Evolutionary conservation across 371 early-diverging fungal species (phyloP), one percentile per base, ranked within the genome.

Genomic region (Syncephalastrum monosporum): DNA sequence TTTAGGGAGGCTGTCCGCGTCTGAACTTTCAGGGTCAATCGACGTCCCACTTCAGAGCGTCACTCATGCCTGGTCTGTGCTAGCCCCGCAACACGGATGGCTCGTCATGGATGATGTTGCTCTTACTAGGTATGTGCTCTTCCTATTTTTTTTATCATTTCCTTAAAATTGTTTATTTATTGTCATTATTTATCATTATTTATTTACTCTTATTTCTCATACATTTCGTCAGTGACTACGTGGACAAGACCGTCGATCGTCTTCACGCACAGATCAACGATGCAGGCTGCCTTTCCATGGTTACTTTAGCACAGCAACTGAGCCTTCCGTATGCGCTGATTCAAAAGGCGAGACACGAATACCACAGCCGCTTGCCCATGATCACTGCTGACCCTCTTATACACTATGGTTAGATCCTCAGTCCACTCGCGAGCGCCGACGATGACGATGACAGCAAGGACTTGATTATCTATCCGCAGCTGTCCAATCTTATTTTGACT

Each of bases 321-420:
- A 43, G 61, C 5, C 53, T 67, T 17, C 67, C 67, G 5, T 60
- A 63, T 48, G 29, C 48, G 16, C 60, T 54, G 38, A n/a, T 67
- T 42, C 56, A 49, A 33, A 49, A 62, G 60, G 67, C 60, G 63
- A 27, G 53, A 10, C 38, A 50, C 13, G 5, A 23, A 57, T 8
- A 8, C n/a, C 3, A 27, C 13, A 49, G 45, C 5, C 16, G n/a
- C 33, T 4, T 23, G 33, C 23, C 17, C 8, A 6, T 23, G 41
- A 33, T 17, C 5, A 27, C 44, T n/a, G 6, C 4, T 51, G 25
- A 25, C 23, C n/a, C 5, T 42, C 45, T 27, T 44, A 14, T n/a
- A 42, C 42, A 10, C 1, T 5, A 13, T 8, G 25, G 25, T 45
- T 19, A 61, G 61, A 33, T 27, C n/a, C 49, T 65, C 1, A 57